Evolutionary conservation across 2,329 filamentous ascomycete genomes (phyloP), one percentile per base, ranked within the genome.

Genomic region (Colletotrichum noveboracense): DNA sequence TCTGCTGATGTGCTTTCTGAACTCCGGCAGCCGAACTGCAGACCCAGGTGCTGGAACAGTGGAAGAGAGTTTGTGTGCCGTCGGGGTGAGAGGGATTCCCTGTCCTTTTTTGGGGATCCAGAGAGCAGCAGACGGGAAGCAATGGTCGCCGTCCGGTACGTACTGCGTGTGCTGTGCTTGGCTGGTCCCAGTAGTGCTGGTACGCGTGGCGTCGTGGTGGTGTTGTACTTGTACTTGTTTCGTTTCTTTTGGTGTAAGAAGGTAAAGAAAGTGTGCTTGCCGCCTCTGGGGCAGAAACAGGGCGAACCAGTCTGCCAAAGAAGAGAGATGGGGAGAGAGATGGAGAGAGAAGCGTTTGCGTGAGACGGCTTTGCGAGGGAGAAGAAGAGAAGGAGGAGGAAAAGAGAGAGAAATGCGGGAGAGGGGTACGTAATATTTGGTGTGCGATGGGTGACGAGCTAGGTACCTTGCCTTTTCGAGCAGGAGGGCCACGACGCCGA

Each of bases 251-350:
- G 21, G 32, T 43, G 34, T 13, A 48, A 14, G 56, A 30, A 70
- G 32, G 62, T 21, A 16, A 16, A 66, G 55, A 70, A 72, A 61
- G 24, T 24, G 34, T 32, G 66, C 65, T 74, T 38, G 66, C 65
- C 69, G 65, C 64, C 70, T 74, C 70, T 56, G n/a, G 74, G 66
- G 70, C 65, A 70, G 66, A 55, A 56, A 48, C 70, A 66, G 70
- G 58, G 71, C 30, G 66, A 70, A 26, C 65, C 61, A 56, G 71
- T 66, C 71, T 70, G 38, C 74, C 66, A 68, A 74, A 69, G 58
- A 74, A 56, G 48, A 56, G 43, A 43, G 61, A 58, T 8, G 62
- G 12, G 13, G n/a, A 60, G 58, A 64, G 43, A 52, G n/a, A 52
- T 52, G 43, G n/a, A 7, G 43, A 52, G 43, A 52, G 3, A 38